Evolutionary conservation across 169 alveolate genomes (phyloP).

Genomic region (Babesia bovis): DNA sequence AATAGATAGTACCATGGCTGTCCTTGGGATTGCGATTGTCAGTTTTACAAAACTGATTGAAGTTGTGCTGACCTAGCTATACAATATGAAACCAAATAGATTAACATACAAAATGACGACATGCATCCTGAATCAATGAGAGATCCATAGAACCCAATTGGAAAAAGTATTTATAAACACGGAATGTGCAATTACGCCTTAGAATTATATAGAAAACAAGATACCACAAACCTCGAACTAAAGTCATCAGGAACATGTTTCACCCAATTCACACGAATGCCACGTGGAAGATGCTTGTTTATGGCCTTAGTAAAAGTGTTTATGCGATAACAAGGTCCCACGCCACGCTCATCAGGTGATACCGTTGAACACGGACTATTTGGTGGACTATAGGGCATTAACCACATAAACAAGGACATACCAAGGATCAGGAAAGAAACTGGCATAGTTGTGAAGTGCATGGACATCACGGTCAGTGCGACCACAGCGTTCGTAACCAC

Average conservation of each 20-base stretch:
- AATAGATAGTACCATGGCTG: conserved; percentile 7
- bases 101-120: conserved; percentile 17
- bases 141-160: conserved; percentile 22
- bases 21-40: conserved; percentile 36
- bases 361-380: conserved; percentile 1
- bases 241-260: conserved; percentile 9
- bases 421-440: conserved; percentile 44
- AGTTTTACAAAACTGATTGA: conserved; percentile 23
- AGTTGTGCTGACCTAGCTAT: conserved; percentile 30
- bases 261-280: conserved; percentile 26
- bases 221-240: conserved; percentile 16
- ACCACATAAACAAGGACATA: background rate
- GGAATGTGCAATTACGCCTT: conserved; percentile 14
- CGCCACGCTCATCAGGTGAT: background rate
- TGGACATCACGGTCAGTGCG: conserved; percentile 38
- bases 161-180: conserved; percentile 24
- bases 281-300: conserved; percentile 14
- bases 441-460: conserved; percentile 43
- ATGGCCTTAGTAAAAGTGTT: conserved; percentile 18
- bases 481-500: conserved; percentile 42
- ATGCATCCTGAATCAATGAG: conserved; percentile 11
- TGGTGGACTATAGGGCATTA: background rate
- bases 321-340: conserved; percentile 20
- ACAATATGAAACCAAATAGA: background rate
- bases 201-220: background rate